A percentile compares a stretch with the other conserved stretches of the same genome.
phyloP scores from a whole-genome alignment of 1,284 basidiomycete species.

The Volvariella volvacea region DNA sequence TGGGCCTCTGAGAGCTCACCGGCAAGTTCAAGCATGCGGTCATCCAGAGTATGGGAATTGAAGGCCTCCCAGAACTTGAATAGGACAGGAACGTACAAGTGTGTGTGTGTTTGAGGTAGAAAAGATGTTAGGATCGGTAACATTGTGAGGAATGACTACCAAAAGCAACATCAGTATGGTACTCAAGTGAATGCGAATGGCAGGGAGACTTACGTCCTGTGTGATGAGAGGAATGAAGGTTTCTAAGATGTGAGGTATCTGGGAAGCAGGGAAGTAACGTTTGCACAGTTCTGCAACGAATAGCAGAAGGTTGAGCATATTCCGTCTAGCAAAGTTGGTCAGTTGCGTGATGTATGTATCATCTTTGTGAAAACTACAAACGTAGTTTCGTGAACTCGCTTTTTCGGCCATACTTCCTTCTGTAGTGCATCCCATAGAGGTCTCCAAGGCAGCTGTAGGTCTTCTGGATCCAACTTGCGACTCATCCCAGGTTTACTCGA shows the following conservation, averaged over 20 bases:
- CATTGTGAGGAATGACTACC: constrained; percentile 60
- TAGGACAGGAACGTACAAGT: constrained; percentile 65
- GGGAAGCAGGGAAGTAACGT: constrained; percentile 60
- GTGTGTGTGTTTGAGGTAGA: constrained; percentile 61
- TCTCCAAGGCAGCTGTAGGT: constrained; percentile 70
- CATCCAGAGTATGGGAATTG: constrained; percentile 76
- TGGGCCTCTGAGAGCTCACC: constrained; percentile 77
- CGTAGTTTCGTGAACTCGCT: constrained; percentile 47
- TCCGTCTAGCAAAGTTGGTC: constrained; percentile 37
- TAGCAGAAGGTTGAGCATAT: constrained; percentile 62
- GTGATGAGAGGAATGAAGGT: constrained; percentile 65
- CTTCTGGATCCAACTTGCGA: constrained; percentile 59
- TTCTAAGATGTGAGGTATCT: constrained; percentile 68
- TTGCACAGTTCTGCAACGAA: constrained; percentile 68
- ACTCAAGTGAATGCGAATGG: too few relatives aligned
- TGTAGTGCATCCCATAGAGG: constrained; percentile 67
- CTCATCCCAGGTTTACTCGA: constrained; percentile 56
- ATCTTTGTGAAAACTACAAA: constrained; percentile 22
- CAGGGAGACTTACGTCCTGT: constrained; percentile 42
- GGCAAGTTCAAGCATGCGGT: constrained; percentile 79
- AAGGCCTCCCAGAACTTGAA: constrained; percentile 86
- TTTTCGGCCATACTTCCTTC: constrained; percentile 71
- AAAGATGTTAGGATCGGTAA: constrained; percentile 72
- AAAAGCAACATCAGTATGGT: constrained; percentile 3
- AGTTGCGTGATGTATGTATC: constrained; percentile 5